These are phyloP conservation scores for Pichia sp. DNA, from an alignment of 1,139 yeast genomes.

Conservation along the genomic window DNA sequence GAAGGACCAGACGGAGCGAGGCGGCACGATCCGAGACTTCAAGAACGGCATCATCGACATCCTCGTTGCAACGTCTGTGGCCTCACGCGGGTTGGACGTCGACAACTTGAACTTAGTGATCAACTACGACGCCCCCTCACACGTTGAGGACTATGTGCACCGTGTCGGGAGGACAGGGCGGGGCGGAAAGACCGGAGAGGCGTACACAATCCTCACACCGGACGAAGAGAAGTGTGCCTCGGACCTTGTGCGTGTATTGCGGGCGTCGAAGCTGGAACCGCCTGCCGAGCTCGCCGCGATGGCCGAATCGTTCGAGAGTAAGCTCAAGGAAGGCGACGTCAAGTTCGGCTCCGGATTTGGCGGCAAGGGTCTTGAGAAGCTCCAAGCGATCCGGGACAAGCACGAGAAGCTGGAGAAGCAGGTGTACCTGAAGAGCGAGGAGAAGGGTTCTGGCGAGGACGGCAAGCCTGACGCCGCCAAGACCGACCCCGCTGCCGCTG, in stretches of 20 bases:
- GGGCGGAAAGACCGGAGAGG: slow-evolving; percentile 77
- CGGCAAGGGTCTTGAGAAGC: slow-evolving; percentile 83
- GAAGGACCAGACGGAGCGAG: slow-evolving; percentile 81
- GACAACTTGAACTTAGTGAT: slow-evolving; percentile 74
- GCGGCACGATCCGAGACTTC: slow-evolving; percentile 68
- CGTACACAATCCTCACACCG: slow-evolving; percentile 66
- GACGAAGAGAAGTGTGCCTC: slow-evolving; percentile 66
- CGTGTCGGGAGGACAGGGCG: slow-evolving; percentile 96
- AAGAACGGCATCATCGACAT: slow-evolving; percentile 58
- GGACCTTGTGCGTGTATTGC: slow-evolving; percentile 70
- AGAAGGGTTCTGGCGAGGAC: slow-evolving; percentile 10
- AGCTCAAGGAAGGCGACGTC: slow-evolving; percentile 66
- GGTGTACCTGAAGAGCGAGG: slow-evolving; percentile 30
- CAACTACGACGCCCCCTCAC: slow-evolving; percentile 85
- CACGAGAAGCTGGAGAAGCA: slow-evolving; percentile 33
- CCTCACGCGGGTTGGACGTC: slow-evolving; percentile 93
- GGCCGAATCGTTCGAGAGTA: slow-evolving; percentile 53
- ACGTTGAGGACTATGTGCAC: slow-evolving; percentile 94
- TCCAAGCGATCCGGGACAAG: slow-evolving; percentile 65
- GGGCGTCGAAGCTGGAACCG: slow-evolving; percentile 37
- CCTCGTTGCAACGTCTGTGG: slow-evolving; percentile 85
- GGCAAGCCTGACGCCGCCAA: slow-evolving; percentile 11
- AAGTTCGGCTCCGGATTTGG: slow-evolving; percentile 78
- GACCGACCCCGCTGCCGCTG: background rate
- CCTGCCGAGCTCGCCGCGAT: slow-evolving; percentile 51